Conservation (phyloP, 2,329 filamentous ascomycete genomes). For the Simplicillium aogashimaense region DNA sequence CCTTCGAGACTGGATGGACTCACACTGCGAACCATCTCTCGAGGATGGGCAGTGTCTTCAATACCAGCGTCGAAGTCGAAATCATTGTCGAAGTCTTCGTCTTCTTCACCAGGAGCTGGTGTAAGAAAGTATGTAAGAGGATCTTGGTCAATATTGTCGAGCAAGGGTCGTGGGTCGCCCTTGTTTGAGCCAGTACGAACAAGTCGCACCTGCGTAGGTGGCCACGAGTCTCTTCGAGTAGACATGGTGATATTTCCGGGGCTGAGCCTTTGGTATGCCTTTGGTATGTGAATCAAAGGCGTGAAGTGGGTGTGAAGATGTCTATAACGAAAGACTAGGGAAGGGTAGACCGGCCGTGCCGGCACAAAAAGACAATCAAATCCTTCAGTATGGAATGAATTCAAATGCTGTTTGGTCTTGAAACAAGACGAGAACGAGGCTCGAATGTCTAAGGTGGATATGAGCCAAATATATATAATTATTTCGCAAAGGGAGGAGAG, state of each 20-base stretch:
- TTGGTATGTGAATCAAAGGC: too few relatives aligned
- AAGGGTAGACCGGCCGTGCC: too few relatives aligned
- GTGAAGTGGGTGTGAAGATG: too few relatives aligned
- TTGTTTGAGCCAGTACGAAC: slow-evolving; percentile 28
- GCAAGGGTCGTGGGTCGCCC: slow-evolving; percentile 29
- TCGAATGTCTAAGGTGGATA: too few relatives aligned
- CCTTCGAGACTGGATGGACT: slow-evolving; percentile 46
- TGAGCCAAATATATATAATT: too few relatives aligned
- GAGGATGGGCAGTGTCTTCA: slow-evolving; percentile 35
- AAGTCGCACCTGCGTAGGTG: slow-evolving; percentile 39
- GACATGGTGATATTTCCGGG: slow-evolving; percentile 17
- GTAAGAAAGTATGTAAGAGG: slow-evolving; percentile 48
- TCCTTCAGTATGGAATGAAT: too few relatives aligned
- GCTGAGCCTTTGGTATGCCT: too few relatives aligned
- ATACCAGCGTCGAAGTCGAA: slow-evolving; percentile 49
- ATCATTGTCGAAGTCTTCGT: slow-evolving; percentile 25
- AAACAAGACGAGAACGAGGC: too few relatives aligned
- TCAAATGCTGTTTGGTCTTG: too few relatives aligned
- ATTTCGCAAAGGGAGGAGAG: background rate
- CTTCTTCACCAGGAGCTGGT: slow-evolving; percentile 31
- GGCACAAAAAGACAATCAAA: too few relatives aligned
- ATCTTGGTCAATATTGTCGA: slow-evolving; percentile 41
- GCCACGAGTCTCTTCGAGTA: slow-evolving; percentile 38
- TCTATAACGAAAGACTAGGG: too few relatives aligned
- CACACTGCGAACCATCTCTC: slow-evolving; percentile 40